Percentiles rank a stretch among this genome's conserved stretches.
Conservation (phyloP, 2,329 filamentous ascomycete species). For the Leptographium flavum region DNA sequence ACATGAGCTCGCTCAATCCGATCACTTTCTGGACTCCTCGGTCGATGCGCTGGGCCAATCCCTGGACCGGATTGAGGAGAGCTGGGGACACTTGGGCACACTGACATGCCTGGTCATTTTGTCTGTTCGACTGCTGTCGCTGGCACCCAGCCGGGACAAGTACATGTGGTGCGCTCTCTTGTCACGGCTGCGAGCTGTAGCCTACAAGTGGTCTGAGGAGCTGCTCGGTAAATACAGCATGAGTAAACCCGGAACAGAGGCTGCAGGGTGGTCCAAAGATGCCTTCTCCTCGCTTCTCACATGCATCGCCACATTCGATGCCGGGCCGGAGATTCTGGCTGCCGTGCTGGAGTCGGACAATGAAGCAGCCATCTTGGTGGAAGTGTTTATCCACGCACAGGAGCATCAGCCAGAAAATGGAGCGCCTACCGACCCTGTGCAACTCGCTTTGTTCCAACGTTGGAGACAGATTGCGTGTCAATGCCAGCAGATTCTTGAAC, state of each 20-base stretch:
- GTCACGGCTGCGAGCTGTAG: neutral
- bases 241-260: neutral
- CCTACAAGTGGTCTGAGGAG: neutral
- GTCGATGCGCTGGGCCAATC: neutral
- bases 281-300: neutral
- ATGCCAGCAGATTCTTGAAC: neutral
- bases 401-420: neutral
- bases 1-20: neutral
- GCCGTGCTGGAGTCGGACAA: neutral
- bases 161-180: neutral
- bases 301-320: neutral
- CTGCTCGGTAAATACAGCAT: neutral
- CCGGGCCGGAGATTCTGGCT: neutral
- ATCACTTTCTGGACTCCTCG: neutral
- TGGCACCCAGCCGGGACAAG: neutral
- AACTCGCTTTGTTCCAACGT: neutral
- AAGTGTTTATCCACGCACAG: neutral
- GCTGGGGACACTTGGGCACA: neutral
- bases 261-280: neutral
- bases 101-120: neutral
- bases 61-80: neutral
- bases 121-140: neutral
- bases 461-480: neutral
- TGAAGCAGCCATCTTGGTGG: neutral
- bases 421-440: neutral